phyloP scores from a whole-genome alignment of 1,284 basidiomycete species.

The Stereum hirsutum region DNA sequence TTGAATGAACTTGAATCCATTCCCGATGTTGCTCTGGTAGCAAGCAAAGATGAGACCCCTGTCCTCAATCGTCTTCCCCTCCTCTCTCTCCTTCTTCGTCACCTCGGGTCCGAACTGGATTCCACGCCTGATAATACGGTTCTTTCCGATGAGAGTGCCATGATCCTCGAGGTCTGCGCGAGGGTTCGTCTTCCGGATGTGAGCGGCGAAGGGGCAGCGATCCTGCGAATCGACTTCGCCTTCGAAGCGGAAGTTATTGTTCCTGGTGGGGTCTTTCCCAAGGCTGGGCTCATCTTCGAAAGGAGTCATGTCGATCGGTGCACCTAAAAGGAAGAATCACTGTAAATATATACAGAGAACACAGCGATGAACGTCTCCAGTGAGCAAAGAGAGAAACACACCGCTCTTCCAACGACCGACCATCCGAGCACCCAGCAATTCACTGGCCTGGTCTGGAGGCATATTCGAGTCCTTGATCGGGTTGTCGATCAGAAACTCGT shows the following conservation, averaged over 20 bases:
- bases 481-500: not conserved
- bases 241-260: not conserved
- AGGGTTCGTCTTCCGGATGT: not conserved
- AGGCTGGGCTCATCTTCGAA: not conserved
- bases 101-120: not conserved
- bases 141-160: not conserved
- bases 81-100: not conserved
- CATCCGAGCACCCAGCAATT: not conserved
- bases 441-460: not conserved
- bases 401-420: not conserved
- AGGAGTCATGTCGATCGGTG: not conserved
- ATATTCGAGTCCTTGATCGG: not conserved
- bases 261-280: not conserved
- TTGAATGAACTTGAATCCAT: constrained; percentile 1
- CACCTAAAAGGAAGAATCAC: not conserved
- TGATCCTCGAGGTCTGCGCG: not conserved
- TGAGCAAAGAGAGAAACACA: no score
- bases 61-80: not conserved
- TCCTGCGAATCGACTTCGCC: not conserved
- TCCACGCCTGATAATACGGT: not conserved
- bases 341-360: no score
- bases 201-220: not conserved
- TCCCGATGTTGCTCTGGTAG: not conserved
- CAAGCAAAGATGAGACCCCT: not conserved
- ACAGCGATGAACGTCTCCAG: no score